Base-by-base conservation (phyloP, 495 filamentous ascomycete genomes). In the Rhypophila decipiens region DNA sequence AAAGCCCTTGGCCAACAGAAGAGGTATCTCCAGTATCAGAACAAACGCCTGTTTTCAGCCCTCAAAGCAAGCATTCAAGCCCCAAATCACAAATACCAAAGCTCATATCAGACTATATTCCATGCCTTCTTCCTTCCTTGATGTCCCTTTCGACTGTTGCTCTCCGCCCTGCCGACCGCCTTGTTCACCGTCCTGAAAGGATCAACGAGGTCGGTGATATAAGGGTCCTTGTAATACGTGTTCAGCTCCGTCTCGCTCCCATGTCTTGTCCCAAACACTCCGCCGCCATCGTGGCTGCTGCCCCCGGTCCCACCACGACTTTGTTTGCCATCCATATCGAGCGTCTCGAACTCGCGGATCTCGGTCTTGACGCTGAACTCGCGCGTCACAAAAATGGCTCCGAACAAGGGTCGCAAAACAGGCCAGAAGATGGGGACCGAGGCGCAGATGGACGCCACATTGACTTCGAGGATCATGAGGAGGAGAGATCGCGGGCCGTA, bases 381-480 rank as follows among this genome's bases (percentile, higher is more conserved):
- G 27, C 46, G 51, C 2, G 60, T 66, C 10, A 66, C 58, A 37
- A 66, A 66, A 35, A 66, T 64, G 29, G 55, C 54, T 7, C 54
- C 58, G 2, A 63, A 43, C 2, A 51, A 45, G n/a, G 52, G 52
- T 21, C 55, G 58, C 9, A 66, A 53, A 1, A 53, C 42, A 5
- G 63, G 63, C 57, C 63, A 66, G 35, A 66, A 66, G 24, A 64
- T 64, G 13, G 63, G 63, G 13, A 66, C 59, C 13, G 60, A 64
- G 2, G 56, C 60, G 45, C 60, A 64, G 21, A 66, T 62, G 11
- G 56, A 59, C 13, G 63, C 56, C 29, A 59, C 42, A 36, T 62
- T 60, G 38, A 64, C 50, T 44, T 66, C 63, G 3, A 64, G 49
- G 15, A 53, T 51, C 5, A 57, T 58, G 13, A 66, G 57, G 5